Evolutionary conservation across 2,329 filamentous ascomycete species (phyloP).

Genomic region (Alternaria metachromatica): DNA sequence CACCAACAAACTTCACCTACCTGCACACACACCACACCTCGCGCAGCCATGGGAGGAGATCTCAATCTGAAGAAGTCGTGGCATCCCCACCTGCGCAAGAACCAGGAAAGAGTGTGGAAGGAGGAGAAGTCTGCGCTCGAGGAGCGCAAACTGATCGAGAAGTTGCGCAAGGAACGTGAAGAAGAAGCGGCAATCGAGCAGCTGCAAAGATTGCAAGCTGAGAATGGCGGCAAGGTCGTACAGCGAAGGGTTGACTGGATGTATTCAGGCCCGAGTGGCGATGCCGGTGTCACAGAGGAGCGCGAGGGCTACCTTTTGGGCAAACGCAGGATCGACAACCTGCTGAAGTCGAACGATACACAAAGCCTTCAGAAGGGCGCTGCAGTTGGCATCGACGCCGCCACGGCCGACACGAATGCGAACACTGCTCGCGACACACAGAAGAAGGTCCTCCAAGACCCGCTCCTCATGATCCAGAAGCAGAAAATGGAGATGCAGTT

Average conservation of each 20-base stretch:
- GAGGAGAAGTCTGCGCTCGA: constrained; percentile 92
- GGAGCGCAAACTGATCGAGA: constrained; percentile 92
- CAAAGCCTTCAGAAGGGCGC: constrained; percentile 73
- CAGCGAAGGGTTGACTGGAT: constrained; percentile 95
- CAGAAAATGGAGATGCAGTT: constrained; percentile 71
- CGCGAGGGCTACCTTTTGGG: constrained; percentile 92
- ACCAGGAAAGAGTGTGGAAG: constrained; percentile 88
- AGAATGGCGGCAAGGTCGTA: constrained; percentile 81
- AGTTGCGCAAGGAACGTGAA: constrained; percentile 89
- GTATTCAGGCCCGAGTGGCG: constrained; percentile 85
- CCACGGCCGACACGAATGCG: constrained; percentile 61
- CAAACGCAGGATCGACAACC: constrained; percentile 87
- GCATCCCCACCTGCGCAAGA: constrained; percentile 88
- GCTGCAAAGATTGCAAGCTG: constrained; percentile 80
- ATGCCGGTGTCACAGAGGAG: constrained; percentile 74
- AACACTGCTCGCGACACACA: constrained; percentile 81
- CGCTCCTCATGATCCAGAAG: constrained; percentile 89
- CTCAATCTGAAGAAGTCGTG: constrained; percentile 89
- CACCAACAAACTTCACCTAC: not conserved
- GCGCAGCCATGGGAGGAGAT: constrained; percentile 83
- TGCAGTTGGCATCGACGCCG: constrained; percentile 53
- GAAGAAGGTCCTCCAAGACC: constrained; percentile 87
- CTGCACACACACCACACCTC: not conserved
- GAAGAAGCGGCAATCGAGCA: constrained; percentile 94
- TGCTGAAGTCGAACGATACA: constrained; percentile 78